Base-by-base conservation (phyloP, 2,329 filamentous ascomycete species). In the Claviceps citrina region DNA sequence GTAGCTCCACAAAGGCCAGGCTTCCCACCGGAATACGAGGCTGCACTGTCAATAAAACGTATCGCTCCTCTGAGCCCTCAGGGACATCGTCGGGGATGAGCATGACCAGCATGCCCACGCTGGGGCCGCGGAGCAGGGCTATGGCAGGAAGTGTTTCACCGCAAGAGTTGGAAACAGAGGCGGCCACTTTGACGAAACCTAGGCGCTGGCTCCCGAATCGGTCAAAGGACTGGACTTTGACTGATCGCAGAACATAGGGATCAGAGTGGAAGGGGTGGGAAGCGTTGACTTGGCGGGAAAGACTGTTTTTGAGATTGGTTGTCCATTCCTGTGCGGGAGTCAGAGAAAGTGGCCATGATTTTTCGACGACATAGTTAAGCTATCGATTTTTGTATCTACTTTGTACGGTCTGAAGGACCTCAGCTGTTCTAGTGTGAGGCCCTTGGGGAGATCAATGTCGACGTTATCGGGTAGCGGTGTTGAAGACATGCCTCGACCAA, bases 41-140 rank as follows among this genome's bases (percentile, higher is more conserved):
- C 54, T 78, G 74, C 22, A 77, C 66, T 0, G 73, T 78, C 39
- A 79, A 52, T 1, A 78, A 56, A 7, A 68, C 73, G 51, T 73
- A 68, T 40, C 70, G 65, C 56, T 77, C 70, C 12, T 64, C 53
- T 1, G 51, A 58, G 1, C 49, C 53, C 13, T 46, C 40, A 5
- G 51, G 37, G 1, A 49, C 55, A 49, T 76, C 71, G 36, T 73
- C 66, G 0, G 72, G 72, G 7, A 71, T 48, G 7, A 74, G 62
- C 49, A 73, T 64, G 22, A 75, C 63, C 7, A 78, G 64, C 66
- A 78, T 72, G 19, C 65, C 73, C 32, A 78, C 73, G 49, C 66
- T 70, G n/a, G 71, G 66, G 0, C 75, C 75, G 28, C 75, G 67
- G 2, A 79, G 61, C 43, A 79, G 71, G 0, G 73, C 61, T 2